These are phyloP conservation scores for Aspergillus fructus DNA, from an alignment of 2,329 filamentous ascomycete species.

Conservation along the genomic window DNA sequence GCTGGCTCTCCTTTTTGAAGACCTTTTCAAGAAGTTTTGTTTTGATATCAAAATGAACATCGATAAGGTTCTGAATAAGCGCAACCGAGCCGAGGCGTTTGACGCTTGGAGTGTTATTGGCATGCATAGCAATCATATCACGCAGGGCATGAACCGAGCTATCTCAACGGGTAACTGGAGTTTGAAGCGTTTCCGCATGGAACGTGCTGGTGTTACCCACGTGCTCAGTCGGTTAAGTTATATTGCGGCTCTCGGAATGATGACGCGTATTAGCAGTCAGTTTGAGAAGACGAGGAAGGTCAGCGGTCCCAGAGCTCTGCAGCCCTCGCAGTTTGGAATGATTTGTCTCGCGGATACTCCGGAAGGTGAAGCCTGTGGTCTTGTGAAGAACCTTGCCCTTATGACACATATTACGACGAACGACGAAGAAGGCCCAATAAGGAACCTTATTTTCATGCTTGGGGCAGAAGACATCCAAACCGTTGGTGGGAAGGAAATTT, in stretches of 20 bases:
- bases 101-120: constrained; percentile 83
- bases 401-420: constrained; percentile 99
- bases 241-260: constrained; percentile 96
- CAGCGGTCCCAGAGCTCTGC: constrained; percentile 88
- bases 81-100: constrained; percentile 81
- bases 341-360: constrained; percentile 95
- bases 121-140: constrained; percentile 83
- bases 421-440: constrained; percentile 87
- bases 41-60: constrained; percentile 87
- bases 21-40: constrained; percentile 95
- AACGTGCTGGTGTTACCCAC: constrained; percentile 92
- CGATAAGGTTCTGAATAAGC: constrained; percentile 93
- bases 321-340: constrained; percentile 98
- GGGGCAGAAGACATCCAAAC: constrained; percentile 80
- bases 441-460: constrained; percentile 79
- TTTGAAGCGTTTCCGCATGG: constrained; percentile 98
- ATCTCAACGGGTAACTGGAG: constrained; percentile 99
- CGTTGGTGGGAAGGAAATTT: constrained; percentile 82
- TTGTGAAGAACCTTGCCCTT: constrained; percentile 95
- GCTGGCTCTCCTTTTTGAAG: constrained; percentile 89
- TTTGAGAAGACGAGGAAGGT: constrained; percentile 99
- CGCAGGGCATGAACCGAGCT: constrained; percentile 87
- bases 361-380: constrained; percentile 95
- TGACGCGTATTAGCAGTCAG: constrained; percentile 97
- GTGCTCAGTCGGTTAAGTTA: constrained; percentile 94